Base-by-base conservation (phyloP, 2,329 filamentous ascomycete species). In the Orbilia ellipsospora region DNA sequence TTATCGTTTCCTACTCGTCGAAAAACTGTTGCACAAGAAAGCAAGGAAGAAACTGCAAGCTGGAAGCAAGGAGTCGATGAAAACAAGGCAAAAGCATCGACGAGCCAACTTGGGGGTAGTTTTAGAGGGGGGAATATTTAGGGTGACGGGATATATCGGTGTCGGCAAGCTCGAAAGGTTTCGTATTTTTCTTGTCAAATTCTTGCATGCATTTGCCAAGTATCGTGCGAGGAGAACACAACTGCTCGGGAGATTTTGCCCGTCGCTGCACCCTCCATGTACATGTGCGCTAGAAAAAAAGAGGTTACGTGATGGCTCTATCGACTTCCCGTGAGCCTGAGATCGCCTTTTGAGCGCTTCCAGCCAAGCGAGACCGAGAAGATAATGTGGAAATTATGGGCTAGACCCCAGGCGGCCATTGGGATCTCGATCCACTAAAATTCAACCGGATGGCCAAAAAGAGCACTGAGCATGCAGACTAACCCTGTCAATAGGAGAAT, bases 371-470 rank as follows among this genome's bases (percentile, higher is more conserved):
- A 59, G 31, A 48, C 5, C 7, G 15, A 52, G 26, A 59, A 68
- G n/a, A 56, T 18, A 12, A n/a, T 18, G 57, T 50, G 63, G 63
- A 74, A 68, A 67, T 74, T 63, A 63, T 59, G 57, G 31, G 69
- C 69, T 42, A 40, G 62, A 44, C 56, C 69, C 26, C 52, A 67
- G 56, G 56, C 62, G 50, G 50, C 61, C 68, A 54, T n/a, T 36
- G 44, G 67, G 69, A 73, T 67, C 69, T 67, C 48, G 62, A 73
- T 73, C 57, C 61, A 50, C 26, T 40, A 52, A 42, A 52, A 50
- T 54, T 64, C 52, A 64, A 44, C 60, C 67, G 59, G 52, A 42
- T 56, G 56, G 50, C 57, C 51, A 54, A 57, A 70, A 70, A 48
- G 54, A 26, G 56, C 48, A 50, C 40, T 1, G 31, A 36, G 10